These are phyloP conservation scores for Camelina sativa DNA, from an alignment of 345 rosid species.

Conservation along the genomic window DNA sequence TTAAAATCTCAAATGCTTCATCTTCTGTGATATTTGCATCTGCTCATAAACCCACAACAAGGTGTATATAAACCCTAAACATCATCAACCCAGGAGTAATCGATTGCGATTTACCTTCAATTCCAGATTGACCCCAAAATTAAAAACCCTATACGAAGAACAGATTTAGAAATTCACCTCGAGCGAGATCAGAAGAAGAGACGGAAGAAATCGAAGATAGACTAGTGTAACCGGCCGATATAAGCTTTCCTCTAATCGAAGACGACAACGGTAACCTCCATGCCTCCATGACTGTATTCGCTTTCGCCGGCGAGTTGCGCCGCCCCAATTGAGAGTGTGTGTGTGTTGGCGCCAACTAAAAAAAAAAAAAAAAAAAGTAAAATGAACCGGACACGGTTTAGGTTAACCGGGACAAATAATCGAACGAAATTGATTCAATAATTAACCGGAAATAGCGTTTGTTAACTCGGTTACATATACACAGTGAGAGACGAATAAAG, in stretches of 20 bases:
- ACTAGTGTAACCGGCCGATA: constrained; percentile 67
- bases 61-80: constrained; percentile 18
- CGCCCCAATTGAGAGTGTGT: not conserved
- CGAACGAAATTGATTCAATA: not conserved
- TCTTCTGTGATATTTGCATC: constrained; percentile 58
- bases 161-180: constrained; percentile 48
- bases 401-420: constrained; percentile 4
- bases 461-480: not conserved
- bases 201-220: constrained; percentile 60
- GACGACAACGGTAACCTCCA: constrained; percentile 68
- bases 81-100: constrained; percentile 1
- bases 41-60: constrained; percentile 31
- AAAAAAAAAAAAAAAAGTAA: not conserved
- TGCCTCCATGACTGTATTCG: constrained; percentile 56
- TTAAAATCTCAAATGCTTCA: constrained; percentile 67
- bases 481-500: not conserved
- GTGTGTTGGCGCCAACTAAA: not conserved
- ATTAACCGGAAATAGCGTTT: constrained; percentile 12
- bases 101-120: not conserved
- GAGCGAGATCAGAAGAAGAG: constrained; percentile 62
- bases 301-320: constrained; percentile 26
- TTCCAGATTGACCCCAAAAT: not conserved
- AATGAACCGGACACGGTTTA: constrained; percentile 8
- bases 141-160: not conserved
- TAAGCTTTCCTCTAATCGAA: constrained; percentile 68